Base-by-base conservation (phyloP, 495 filamentous ascomycete species). In the Talaromyces thailandensis region DNA sequence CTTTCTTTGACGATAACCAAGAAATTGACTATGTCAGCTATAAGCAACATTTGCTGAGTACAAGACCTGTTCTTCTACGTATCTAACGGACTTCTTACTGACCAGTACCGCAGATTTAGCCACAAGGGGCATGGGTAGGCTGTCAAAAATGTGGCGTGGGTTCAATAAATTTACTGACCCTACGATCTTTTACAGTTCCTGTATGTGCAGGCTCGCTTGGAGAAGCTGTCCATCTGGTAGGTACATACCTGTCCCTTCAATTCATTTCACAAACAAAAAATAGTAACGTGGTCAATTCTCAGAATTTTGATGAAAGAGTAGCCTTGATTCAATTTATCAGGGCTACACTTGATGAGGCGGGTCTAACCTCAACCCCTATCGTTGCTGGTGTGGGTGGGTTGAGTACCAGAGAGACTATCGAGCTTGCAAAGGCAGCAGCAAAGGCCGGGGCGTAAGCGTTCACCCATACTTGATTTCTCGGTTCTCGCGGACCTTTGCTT, bases 161-260 rank as follows among this genome's bases (percentile, higher is more conserved):
- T 24, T 52, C 50, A 37, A 58, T 35, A 40, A 23, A 8, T 8
- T 3, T 35, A 32, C 6, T 25, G 26, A 50, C 23, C 25, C 24
- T 4, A 3, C 8, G 29, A 7, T 1, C 8, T 4, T 31, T 31
- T 31, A 7, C 26, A 68, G 66, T 68, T n/a, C 66, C 66, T 60
- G 64, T 68, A 53, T 68, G 66, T 60, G 64, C 66, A n/a, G 66
- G 66, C 6, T 68, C 66, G 4, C 51, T 68, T 8, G 66, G 66
- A 43, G 66, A 68, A n/a, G 66, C 66, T 1, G 62, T 66, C 24
- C 66, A 68, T 60, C 63, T 68, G 56, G 66, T 68, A 62, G 16
- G 62, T 28, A 28, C 5, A 31, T 31, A n/a, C n/a, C n/a, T n/a
- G n/a, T n/a, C n/a, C n/a, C n/a, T n/a, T n/a, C n/a, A n/a, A n/a